phyloP scores from a whole-genome alignment of 495 filamentous ascomycete species.

The Xylaria castorea region DNA sequence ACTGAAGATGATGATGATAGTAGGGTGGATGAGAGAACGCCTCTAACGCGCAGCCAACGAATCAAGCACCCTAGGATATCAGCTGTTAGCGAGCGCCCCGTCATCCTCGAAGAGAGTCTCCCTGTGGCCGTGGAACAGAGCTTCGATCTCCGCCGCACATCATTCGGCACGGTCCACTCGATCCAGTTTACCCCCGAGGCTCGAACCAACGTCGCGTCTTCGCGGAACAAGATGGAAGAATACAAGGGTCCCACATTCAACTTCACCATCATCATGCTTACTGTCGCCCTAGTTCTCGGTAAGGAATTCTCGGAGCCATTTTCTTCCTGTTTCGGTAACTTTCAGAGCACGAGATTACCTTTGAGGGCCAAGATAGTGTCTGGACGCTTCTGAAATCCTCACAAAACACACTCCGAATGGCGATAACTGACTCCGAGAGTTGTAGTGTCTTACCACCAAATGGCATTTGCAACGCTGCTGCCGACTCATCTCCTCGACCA shows the following conservation, averaged over 20 bases:
- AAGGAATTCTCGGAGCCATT: too few species aligned
- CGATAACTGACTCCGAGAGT: too few species aligned
- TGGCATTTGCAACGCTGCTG: slow-evolving; percentile 41
- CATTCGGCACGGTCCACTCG: slow-evolving; percentile 40
- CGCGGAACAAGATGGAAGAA: not conserved
- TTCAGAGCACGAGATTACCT: too few species aligned
- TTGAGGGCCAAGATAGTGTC: too few species aligned
- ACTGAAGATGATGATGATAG: slow-evolving; percentile 31
- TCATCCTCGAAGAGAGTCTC: slow-evolving; percentile 37
- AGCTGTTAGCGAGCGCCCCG: slow-evolving; percentile 28
- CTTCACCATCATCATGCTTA: slow-evolving; percentile 43
- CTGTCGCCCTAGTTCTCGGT: slow-evolving; percentile 34
- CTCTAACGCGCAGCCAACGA: slow-evolving; percentile 25
- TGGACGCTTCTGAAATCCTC: too few species aligned
- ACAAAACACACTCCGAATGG: too few species aligned
- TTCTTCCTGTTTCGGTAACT: too few species aligned
- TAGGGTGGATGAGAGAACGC: slow-evolving; percentile 35
- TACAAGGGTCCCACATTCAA: slow-evolving; percentile 37
- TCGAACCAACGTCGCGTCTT: not conserved
- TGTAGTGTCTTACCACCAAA: slow-evolving; percentile 40
- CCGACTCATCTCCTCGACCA: slow-evolving; percentile 40
- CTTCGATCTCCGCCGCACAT: slow-evolving; percentile 40
- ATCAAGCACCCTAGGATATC: slow-evolving; percentile 23
- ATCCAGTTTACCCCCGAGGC: slow-evolving; percentile 29
- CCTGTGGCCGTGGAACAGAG: slow-evolving; percentile 37